Evolutionary conservation across 2,329 filamentous ascomycete genomes (phyloP).

Genomic region (Talaromyces sp.): DNA sequence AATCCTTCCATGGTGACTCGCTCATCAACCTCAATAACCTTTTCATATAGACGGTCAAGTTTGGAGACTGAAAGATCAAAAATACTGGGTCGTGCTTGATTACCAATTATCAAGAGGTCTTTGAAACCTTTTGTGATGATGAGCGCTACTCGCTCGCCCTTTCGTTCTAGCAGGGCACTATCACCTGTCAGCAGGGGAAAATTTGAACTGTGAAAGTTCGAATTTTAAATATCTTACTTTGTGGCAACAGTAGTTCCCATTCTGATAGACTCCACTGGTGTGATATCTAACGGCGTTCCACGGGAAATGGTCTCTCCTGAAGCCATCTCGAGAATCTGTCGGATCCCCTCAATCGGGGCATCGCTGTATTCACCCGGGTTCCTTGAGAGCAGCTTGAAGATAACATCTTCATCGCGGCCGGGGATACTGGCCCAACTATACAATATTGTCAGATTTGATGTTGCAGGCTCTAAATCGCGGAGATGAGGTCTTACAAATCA

Average conservation of each 20-base stretch:
- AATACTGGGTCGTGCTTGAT: slow-evolving; percentile 77
- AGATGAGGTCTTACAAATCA: slow-evolving; percentile 11
- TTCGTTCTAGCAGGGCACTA: slow-evolving; percentile 77
- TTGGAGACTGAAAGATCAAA: slow-evolving; percentile 79
- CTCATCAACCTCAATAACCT: slow-evolving; percentile 20
- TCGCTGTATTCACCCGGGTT: slow-evolving; percentile 21
- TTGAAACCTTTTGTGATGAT: slow-evolving; percentile 79
- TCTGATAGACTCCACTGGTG: slow-evolving; percentile 49
- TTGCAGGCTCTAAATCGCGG: neutral
- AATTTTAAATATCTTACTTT: slow-evolving; percentile 40
- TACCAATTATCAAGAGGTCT: slow-evolving; percentile 80
- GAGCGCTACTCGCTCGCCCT: slow-evolving; percentile 76
- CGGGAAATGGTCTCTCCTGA: slow-evolving; percentile 14
- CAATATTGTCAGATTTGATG: neutral
- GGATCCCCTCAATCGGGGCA: slow-evolving; percentile 73
- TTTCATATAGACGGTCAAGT: slow-evolving; percentile 49
- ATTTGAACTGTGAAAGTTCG: too few species aligned
- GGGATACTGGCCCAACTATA: slow-evolving; percentile 15
- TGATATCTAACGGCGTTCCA: slow-evolving; percentile 13
- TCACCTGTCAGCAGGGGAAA: slow-evolving; percentile 47
- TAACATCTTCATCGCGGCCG: slow-evolving; percentile 16
- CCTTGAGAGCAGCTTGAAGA: slow-evolving; percentile 23
- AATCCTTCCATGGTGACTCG: slow-evolving; percentile 44
- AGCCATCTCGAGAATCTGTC: slow-evolving; percentile 51
- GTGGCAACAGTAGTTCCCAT: slow-evolving; percentile 92